Base-by-base conservation (phyloP, 352 stramenopile species). In the Globisporangium megalacanthum region DNA sequence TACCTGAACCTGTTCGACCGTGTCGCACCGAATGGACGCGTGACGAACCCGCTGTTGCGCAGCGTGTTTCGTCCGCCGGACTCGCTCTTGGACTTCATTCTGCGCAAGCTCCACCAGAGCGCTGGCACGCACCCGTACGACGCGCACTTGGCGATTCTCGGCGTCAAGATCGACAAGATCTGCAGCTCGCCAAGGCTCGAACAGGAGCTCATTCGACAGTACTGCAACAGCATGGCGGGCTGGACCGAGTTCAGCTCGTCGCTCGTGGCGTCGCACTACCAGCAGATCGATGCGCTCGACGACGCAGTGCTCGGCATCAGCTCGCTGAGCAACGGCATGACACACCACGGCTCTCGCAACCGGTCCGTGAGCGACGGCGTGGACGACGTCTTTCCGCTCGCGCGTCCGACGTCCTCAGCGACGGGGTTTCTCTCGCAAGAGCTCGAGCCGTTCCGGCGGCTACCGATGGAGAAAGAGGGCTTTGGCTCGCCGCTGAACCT, bases 161-260 rank as follows among this genome's bases (percentile, higher is more conserved):
- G 79, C 2, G 79, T 92, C 4, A 89, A 89, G 36, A 89, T 92
- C 55, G 77, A 86, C 54, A 88, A 88, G 58, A 87, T 89, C 50
- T 89, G 81, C 49, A 89, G 78, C 47, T 77, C 80, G 0, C 78
- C 80, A 8, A 79, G 72, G 3, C 68, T 92, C 2, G 77, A 89
- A 31, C 83, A 92, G 54, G 80, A 92, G 60, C 61, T 92, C 3
- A 85, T 92, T 53, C 71, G 75, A 2, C 83, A 92, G 54, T 91
- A 88, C 51, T 89, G 78, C 56, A 77, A 74, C 51, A 79, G 70
- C 33, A 66, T 81, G 31, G 51, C 71, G 11, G 76, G 73, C 3
- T 92, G 83, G 83, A 64, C 68, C n/a, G 77, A 87, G 46, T 89
- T 89, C 51, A 64, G 64, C 22, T 79, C 77, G 15, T 85, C 78